Base-by-base conservation (phyloP, 73 alveolate genomes). In the Stentor coeruleus region DNA sequence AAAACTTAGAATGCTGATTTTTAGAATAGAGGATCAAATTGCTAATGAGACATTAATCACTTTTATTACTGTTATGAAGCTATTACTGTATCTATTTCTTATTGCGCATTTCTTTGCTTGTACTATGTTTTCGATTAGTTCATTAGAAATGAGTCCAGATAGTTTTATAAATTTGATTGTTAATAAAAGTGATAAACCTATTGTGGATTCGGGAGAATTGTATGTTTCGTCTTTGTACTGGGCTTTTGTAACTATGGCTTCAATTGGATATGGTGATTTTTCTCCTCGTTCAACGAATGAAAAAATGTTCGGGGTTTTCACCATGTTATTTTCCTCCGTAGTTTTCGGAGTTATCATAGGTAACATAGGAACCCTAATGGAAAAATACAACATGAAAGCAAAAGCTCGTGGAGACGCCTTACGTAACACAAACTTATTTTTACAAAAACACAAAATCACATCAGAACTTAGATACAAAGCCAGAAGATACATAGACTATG, bases 201-300 rank as follows among this genome's bases (percentile, higher is more conserved):
- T 84, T 38, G 81, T 38, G 3, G 85, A 39, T 0, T 59, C 79
- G 74, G 40, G 35, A 31, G 91, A 35, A 38, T 58, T 81, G 58
- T 94, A 94, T 83, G 41, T 94, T 2, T 40, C 82, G 3, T 35
- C 94, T 2, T 59, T 90, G 20, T 92, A 92, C 86, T 92, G 86
- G 82, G 92, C 96, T 6, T 77, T 92, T 58, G 85, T 89, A 3
- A 91, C 97, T 0, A 91, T 91, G 95, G 76, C 89, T 42, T 87
- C 97, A 3, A 94, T 91, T 3, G 97, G 97, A 3, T 91, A 91
- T 86, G 97, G 97, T 6, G 95, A 91, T 75, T 77, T 91, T 26
- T 41, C 88, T 3, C 95, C 97, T n/a, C 73, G 77, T 41, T 74
- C 81, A 40, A 60, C 84, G 1, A 14, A 40, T 0, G 97, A 91